These are phyloP conservation scores for Yamadazyma philogaea DNA, from an alignment of 805 yeast species.

Conservation along the genomic window DNA sequence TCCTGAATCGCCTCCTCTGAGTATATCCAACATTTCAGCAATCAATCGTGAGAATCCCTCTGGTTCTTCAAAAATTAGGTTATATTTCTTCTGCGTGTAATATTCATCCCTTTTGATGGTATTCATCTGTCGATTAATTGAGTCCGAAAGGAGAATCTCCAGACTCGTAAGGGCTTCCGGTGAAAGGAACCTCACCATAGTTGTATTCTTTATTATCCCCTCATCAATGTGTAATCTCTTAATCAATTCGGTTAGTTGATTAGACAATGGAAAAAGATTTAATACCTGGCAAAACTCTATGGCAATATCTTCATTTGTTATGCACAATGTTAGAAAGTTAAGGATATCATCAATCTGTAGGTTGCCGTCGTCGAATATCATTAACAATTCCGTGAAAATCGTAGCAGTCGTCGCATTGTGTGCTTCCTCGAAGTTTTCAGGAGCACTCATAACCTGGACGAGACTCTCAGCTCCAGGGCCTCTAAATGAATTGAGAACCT, in stretches of 20 bases:
- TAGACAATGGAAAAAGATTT: slow-evolving; percentile 34
- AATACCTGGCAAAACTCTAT: slow-evolving; percentile 35
- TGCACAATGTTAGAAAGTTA: slow-evolving; percentile 21
- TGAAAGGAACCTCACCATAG: slow-evolving; percentile 29
- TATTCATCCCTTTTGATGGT: slow-evolving; percentile 39
- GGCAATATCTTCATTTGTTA: slow-evolving; percentile 32
- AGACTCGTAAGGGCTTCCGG: slow-evolving; percentile 26
- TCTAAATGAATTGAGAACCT: slow-evolving; percentile 29
- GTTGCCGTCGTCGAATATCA: slow-evolving; percentile 9
- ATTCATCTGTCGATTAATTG: slow-evolving; percentile 37
- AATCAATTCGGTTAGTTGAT: slow-evolving; percentile 21
- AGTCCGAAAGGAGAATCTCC: slow-evolving; percentile 29
- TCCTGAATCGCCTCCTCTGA: slow-evolving; percentile 33
- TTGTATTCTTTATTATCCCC: slow-evolving; percentile 26
- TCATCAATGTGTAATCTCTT: slow-evolving; percentile 21
- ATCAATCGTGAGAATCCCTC: slow-evolving; percentile 74
- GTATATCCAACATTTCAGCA: slow-evolving; percentile 44
- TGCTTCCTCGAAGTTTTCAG: slow-evolving; percentile 17
- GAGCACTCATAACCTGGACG: slow-evolving; percentile 28
- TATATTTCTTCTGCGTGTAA: slow-evolving; percentile 55
- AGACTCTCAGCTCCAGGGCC: slow-evolving; percentile 32
- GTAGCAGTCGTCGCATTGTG: slow-evolving; percentile 2
- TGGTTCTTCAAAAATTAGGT: slow-evolving; percentile 67
- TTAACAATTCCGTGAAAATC: slow-evolving; percentile 14
- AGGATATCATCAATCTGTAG: slow-evolving; percentile 3